These are phyloP conservation scores for Corymbia citriodora DNA, from an alignment of 441 rosid genomes.

Conservation along the genomic window DNA sequence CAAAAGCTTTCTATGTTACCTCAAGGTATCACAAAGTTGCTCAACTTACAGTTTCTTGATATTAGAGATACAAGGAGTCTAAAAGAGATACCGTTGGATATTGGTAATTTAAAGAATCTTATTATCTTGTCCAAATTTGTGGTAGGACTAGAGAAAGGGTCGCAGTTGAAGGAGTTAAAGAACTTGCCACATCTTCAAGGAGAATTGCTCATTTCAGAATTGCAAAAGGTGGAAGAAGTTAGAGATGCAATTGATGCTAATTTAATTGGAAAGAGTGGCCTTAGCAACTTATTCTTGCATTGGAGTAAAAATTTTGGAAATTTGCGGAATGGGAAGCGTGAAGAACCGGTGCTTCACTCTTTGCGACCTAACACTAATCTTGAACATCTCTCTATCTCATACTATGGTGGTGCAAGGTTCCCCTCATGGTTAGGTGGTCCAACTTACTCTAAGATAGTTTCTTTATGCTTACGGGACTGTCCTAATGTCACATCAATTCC, in stretches of 20 bases:
- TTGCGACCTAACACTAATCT: not conserved
- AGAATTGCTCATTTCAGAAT: not conserved
- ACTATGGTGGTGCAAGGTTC: rapidly evolving
- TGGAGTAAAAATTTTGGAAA: rapidly evolving
- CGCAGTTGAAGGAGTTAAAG: rapidly evolving
- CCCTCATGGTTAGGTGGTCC: not conserved
- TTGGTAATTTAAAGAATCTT: not conserved
- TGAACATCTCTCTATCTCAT: not conserved
- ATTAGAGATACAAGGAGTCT: rapidly evolving
- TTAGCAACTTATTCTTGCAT: not conserved
- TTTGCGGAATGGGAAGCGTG: rapidly evolving
- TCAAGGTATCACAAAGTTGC: not conserved
- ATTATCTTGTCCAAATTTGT: not conserved
- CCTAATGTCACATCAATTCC: rapidly evolving
- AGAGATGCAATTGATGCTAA: not conserved
- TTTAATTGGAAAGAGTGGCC: not conserved
- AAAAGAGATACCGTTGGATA: not conserved
- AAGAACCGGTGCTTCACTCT: not conserved
- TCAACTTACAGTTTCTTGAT: not conserved
- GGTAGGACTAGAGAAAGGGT: not conserved
- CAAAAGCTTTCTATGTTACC: not conserved
- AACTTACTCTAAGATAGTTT: not conserved
- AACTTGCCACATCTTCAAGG: not conserved
- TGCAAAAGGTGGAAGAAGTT: not conserved
- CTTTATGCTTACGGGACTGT: not conserved